Base-by-base conservation (phyloP, 2,329 filamentous ascomycete species). In the Juglanconis sp. region DNA sequence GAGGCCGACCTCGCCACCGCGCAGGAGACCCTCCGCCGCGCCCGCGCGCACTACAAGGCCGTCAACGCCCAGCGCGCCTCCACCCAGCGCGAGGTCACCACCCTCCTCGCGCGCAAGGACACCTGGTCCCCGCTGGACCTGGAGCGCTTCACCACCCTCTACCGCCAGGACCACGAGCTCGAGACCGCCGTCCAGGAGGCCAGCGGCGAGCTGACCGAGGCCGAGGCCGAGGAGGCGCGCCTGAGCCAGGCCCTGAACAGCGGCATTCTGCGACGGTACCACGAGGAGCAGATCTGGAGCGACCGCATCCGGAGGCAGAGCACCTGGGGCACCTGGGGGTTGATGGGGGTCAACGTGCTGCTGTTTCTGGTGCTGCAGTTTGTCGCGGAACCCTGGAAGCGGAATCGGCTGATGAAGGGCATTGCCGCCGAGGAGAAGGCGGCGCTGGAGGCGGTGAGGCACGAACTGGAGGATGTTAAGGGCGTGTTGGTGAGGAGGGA, bases 241-340 rank as follows among this genome's bases (percentile, higher is more conserved):
- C 84, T 92, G 1, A 85, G 87, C 58, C 85, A 87, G 56, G 84
- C 87, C 68, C 79, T 99, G 57, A 94, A 90, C 71, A 87, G 89
- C 63, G 87, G 88, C 54, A 97, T 98, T 68, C 79, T 97, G 55
- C 90, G 90, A 63, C 86, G 96, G 63, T 99, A 99, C 75, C 95
- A 99, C 74, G 95, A 99, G 77, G 95, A 99, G 78, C 95, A 99
- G 78, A 96, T 99, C 59, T 99, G 95, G 95, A 96, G 91, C 71
- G 95, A 99, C 73, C 94, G 96, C 68, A 99, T 99, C 71, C 84
- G 95, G 40, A 83, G 95, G 65, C 96, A 96, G 81, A 95, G 90
- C 72, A 99, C 95, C 0, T 99, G 95, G 95, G 94, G 96, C 40
- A 99, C 95, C 0, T 98, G 96, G 87, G 95, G 94, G 0, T 78